Conservation (phyloP, 2,329 filamentous ascomycete genomes). For the Hortaea werneckii region DNA sequence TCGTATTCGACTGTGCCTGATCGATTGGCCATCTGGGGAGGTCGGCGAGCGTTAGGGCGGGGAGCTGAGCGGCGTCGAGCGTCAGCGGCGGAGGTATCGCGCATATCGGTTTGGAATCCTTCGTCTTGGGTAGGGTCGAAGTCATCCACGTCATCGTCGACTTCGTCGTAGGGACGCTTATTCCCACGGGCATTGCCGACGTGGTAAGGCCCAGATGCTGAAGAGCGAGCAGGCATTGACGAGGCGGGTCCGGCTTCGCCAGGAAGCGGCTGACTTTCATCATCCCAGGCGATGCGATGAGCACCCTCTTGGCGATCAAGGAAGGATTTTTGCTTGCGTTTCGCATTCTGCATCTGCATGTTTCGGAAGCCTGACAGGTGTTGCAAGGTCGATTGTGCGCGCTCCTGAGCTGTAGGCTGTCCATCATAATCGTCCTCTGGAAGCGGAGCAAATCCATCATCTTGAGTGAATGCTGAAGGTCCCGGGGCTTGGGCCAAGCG, state of each 20-base stretch:
- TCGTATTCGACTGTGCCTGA: neutral
- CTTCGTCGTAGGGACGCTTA: conserved; percentile 19
- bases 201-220: conserved; percentile 3
- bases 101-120: conserved; percentile 34
- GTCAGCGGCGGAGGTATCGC: conserved; percentile 20
- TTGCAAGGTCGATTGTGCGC: neutral
- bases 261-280: conserved; percentile 8
- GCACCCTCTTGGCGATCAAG: conserved; percentile 33
- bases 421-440: neutral
- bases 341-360: conserved; percentile 4
- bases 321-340: conserved; percentile 17
- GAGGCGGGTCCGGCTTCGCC: conserved; percentile 4
- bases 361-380: conserved; percentile 1
- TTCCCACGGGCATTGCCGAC: neutral
- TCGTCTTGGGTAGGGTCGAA: conserved; percentile 29
- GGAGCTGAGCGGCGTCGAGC: conserved; percentile 22
- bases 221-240: conserved; percentile 1
- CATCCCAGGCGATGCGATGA: conserved; percentile 29
- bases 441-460: neutral
- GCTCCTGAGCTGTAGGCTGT: conserved; percentile 1
- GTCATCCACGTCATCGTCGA: conserved; percentile 21
- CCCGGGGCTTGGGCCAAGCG: neutral
- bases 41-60: neutral
- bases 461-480: neutral
- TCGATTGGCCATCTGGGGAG: neutral